These are phyloP conservation scores for Pseudopyrenochaeta lycopersici DNA, from an alignment of 2,329 filamentous ascomycete genomes.

Conservation along the genomic window DNA sequence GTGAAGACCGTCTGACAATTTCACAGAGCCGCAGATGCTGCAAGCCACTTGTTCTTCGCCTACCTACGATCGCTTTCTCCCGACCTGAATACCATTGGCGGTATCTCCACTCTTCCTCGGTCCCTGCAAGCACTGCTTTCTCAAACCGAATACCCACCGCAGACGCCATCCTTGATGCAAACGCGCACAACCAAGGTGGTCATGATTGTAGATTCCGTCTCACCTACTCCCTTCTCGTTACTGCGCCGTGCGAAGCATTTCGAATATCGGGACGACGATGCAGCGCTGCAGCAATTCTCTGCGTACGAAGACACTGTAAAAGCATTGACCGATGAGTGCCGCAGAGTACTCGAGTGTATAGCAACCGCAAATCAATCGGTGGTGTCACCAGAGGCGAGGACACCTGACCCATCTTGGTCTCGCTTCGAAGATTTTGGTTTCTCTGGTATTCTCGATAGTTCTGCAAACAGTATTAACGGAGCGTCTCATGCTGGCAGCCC, in stretches of 20 bases:
- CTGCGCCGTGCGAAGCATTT: conserved; percentile 93
- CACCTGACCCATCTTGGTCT: conserved; percentile 87
- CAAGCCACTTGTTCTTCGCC: conserved; percentile 96
- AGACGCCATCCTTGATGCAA: conserved; percentile 78
- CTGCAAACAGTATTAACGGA: conserved; percentile 52
- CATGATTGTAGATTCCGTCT: conserved; percentile 96
- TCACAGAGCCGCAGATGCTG: conserved; percentile 86
- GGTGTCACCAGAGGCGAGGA: conserved; percentile 64
- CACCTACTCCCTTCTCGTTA: conserved; percentile 90
- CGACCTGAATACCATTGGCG: conserved; percentile 74
- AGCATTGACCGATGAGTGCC: conserved; percentile 92
- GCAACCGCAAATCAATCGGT: conserved; percentile 86
- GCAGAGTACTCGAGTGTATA: conserved; percentile 87
- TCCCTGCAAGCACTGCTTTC: conserved; percentile 90
- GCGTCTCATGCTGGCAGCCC: conserved; percentile 25
- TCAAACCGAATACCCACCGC: conserved; percentile 93
- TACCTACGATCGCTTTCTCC: conserved; percentile 91
- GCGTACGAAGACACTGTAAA: conserved; percentile 88
- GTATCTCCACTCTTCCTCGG: conserved; percentile 86
- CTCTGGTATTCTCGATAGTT: conserved; percentile 75
- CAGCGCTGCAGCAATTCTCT: conserved; percentile 83
- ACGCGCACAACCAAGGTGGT: conserved; percentile 86
- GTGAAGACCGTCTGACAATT: conserved; percentile 38
- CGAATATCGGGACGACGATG: conserved; percentile 89
- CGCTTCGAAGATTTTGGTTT: conserved; percentile 96